These are phyloP conservation scores for Arctium lappa DNA, from an alignment of 129 eudicot genomes.

Conservation along the genomic window DNA sequence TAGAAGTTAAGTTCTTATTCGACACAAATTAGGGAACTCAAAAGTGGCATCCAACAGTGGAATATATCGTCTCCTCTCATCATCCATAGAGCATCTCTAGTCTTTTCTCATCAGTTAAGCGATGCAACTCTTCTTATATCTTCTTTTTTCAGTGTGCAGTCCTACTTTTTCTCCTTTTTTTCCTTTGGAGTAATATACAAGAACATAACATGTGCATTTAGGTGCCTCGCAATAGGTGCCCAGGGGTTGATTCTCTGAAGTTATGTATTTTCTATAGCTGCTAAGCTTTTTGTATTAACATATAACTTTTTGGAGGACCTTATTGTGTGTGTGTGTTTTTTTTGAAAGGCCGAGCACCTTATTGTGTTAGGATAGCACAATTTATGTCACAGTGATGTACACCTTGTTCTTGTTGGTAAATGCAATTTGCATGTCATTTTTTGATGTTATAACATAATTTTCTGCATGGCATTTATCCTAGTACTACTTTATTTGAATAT, in stretches of 20 bases:
- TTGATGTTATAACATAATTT: not conserved
- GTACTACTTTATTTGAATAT: not conserved
- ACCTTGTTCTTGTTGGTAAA: not conserved
- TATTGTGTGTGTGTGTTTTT: not conserved
- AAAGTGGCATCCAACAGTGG: not conserved
- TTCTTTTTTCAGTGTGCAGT: not conserved
- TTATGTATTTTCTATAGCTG: not conserved
- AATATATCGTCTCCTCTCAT: not conserved
- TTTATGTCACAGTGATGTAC: not conserved
- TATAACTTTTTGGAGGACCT: not conserved
- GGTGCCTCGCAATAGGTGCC: not conserved
- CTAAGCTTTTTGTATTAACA: not conserved
- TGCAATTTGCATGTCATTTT: not conserved
- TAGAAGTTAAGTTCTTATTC: not conserved
- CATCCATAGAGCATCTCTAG: not conserved
- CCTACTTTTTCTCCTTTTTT: not conserved
- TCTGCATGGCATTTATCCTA: not conserved
- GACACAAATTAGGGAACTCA: not conserved
- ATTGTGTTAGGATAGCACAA: not conserved
- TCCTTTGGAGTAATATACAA: not conserved
- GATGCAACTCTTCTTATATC: not conserved
- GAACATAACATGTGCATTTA: not conserved
- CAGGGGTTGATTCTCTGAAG: not conserved
- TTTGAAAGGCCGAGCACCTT: not conserved
- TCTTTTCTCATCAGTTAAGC: not conserved